Evolutionary conservation across 1,284 basidiomycete genomes (phyloP), one percentile per base, ranked within the genome.

Genomic region (Volvariella volvacea): DNA sequence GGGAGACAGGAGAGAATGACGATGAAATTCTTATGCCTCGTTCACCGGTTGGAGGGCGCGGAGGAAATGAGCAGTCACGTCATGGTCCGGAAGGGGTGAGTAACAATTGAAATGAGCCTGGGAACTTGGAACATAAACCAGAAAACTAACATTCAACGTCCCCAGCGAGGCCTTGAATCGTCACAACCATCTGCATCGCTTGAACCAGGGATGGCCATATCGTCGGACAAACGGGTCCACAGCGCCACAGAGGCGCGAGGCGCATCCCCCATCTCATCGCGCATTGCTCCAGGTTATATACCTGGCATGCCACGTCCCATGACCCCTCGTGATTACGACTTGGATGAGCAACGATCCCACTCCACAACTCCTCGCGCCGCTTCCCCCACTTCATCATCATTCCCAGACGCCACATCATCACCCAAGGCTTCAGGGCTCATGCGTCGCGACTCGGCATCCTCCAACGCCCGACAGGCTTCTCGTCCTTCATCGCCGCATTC

Each of bases 281-380:
- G 78, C 45, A 77, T 76, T 16, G 57, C 86, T 17, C 86, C 86
- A 44, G 87, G 88, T n/a, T 90, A 90, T 62, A 80, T 88, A 46
- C 87, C 87, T 30, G 87, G 88, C 3, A 90, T 90, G 88, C 84
- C 84, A 25, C 71, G 87, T 39, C 88, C 88, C 10, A 88, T 89
- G 80, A 90, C 88, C 8, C 87, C 87, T 17, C 78, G 77, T 47
- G 82, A 86, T 49, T 62, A 76, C 40, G 86, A 87, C 44, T 57
- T 71, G 34, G 86, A 88, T 46, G 83, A 87, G 47, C 72, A 74
- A 52, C 76, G 83, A 21, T 83, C 84, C n/a, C 73, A 77, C 56
- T 83, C 83, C 4, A 83, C 81, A 16, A 90, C 87, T 2, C 87
- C 87, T 45, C 81, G 87, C 48, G 86, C 88, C 14, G 80, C 78